phyloP scores from a whole-genome alignment of 1,139 yeast species.

The Hansenula sp. region DNA sequence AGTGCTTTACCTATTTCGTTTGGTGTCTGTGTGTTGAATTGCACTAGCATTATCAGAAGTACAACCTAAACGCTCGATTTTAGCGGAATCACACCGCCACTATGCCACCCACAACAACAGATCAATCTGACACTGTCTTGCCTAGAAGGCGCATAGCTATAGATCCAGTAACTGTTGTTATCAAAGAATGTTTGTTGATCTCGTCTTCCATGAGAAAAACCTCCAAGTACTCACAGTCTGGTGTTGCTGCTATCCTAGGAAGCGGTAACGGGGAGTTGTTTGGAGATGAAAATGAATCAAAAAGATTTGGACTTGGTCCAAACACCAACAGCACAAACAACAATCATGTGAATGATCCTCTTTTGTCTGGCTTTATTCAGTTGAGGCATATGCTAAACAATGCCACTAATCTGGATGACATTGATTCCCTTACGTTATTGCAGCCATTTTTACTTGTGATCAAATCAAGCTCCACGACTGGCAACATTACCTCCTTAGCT shows the following conservation, averaged over 20 bases:
- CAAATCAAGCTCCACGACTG: conserved; percentile 81
- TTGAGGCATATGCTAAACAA: conserved; percentile 68
- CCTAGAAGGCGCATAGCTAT: conserved; percentile 28
- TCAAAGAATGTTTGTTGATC: conserved; percentile 83
- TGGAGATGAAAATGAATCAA: conserved; percentile 37
- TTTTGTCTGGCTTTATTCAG: conserved; percentile 78
- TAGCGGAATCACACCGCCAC: background rate
- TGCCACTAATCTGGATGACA: conserved; percentile 44
- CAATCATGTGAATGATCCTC: conserved; percentile 46
- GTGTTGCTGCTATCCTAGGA: conserved; percentile 85
- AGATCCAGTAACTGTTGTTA: conserved; percentile 80
- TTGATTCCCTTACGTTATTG: conserved; percentile 71
- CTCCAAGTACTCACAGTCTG: conserved; percentile 72
- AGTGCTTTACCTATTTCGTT: too few relatives aligned
- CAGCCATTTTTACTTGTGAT: conserved; percentile 89
- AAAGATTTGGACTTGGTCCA: conserved; percentile 23
- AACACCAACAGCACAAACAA: conserved; percentile 18
- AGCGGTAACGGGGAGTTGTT: conserved; percentile 39
- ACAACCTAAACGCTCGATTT: too few relatives aligned
- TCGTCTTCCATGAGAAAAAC: conserved; percentile 91
- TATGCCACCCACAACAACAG: background rate
- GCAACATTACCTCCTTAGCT: conserved; percentile 80
- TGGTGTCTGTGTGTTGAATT: too few relatives aligned
- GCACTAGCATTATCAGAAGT: too few relatives aligned
- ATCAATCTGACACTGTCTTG: background rate